Conservation (phyloP, 164 flowering plant genomes). For the Amborella trichopoda region DNA sequence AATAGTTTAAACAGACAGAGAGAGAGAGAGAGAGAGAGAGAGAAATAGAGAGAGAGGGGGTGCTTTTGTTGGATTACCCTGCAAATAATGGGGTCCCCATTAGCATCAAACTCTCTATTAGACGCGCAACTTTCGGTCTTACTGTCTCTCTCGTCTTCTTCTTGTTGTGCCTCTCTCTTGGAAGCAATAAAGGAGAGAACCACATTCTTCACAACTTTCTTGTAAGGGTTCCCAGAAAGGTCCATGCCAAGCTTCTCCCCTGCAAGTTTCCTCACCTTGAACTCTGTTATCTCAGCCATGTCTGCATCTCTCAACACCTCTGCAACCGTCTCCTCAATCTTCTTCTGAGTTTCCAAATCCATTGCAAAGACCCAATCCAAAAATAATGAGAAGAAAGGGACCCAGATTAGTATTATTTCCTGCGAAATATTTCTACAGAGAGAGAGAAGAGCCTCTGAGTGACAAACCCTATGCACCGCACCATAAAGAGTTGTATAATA, state of each 20-base stretch:
- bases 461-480: too few species aligned
- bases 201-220: constrained; percentile 13
- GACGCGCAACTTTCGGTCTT: constrained; percentile 10
- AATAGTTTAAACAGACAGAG: neutral
- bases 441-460: too few species aligned
- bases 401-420: too few species aligned
- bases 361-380: constrained; percentile 8
- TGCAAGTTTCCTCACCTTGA: constrained; percentile 42
- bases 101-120: constrained; percentile 56
- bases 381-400: too few species aligned
- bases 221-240: constrained; percentile 32
- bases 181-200: constrained; percentile 29
- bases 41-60: neutral
- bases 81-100: constrained; percentile 80
- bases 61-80: constrained; percentile 23
- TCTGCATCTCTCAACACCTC: constrained; percentile 39
- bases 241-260: constrained; percentile 43
- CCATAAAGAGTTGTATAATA: too few species aligned
- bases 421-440: neutral
- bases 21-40: constrained; percentile 4
- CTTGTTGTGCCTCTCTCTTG: constrained; percentile 7
- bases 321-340: constrained; percentile 36
- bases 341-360: constrained; percentile 25
- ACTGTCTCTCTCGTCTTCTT: constrained; percentile 11
- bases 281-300: constrained; percentile 55